These are phyloP conservation scores for Phytophthora citricola DNA, from an alignment of 352 stramenopile species.

Conservation along the genomic window DNA sequence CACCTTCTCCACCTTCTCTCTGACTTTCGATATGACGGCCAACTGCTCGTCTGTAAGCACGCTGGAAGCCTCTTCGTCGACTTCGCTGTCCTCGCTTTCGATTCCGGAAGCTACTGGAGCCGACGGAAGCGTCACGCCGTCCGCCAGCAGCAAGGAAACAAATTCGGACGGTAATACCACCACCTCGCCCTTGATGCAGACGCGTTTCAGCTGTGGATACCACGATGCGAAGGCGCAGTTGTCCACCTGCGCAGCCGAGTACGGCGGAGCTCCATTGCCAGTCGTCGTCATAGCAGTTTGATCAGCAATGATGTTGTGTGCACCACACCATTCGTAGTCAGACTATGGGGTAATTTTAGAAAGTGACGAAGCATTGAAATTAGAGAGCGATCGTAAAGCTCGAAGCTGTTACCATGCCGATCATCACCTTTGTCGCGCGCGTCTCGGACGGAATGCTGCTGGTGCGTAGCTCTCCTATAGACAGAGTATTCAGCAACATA, in stretches of 20 bases:
- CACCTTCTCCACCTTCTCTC: conserved; percentile 66
- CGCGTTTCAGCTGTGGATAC: conserved; percentile 65
- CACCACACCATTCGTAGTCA: neutral
- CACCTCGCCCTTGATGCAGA: conserved; percentile 71
- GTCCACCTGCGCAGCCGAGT: conserved; percentile 77
- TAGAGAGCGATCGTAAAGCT: conserved; percentile 1
- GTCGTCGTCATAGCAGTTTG: neutral
- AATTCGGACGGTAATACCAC: conserved; percentile 61
- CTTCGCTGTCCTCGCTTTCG: conserved; percentile 29
- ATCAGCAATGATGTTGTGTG: neutral
- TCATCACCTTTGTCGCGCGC: conserved; percentile 95
- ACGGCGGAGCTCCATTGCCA: conserved; percentile 36
- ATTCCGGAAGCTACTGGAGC: conserved; percentile 31
- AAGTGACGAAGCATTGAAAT: conserved; percentile 20
- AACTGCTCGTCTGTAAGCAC: conserved; percentile 32
- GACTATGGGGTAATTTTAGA: conserved; percentile 6
- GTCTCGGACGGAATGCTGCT: conserved; percentile 95
- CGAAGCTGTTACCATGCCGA: conserved; percentile 74
- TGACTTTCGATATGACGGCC: conserved; percentile 45
- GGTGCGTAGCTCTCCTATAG: conserved; percentile 38
- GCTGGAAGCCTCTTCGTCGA: conserved; percentile 30
- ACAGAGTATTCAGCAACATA: neutral
- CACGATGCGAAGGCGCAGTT: conserved; percentile 80
- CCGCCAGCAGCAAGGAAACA: conserved; percentile 67
- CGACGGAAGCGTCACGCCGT: conserved; percentile 64